Percentiles rank a stretch among this genome's conserved stretches.
Evolutionary conservation across 2,329 filamentous ascomycete species (phyloP).

Genomic region (Ceratocystis ficicola): DNA sequence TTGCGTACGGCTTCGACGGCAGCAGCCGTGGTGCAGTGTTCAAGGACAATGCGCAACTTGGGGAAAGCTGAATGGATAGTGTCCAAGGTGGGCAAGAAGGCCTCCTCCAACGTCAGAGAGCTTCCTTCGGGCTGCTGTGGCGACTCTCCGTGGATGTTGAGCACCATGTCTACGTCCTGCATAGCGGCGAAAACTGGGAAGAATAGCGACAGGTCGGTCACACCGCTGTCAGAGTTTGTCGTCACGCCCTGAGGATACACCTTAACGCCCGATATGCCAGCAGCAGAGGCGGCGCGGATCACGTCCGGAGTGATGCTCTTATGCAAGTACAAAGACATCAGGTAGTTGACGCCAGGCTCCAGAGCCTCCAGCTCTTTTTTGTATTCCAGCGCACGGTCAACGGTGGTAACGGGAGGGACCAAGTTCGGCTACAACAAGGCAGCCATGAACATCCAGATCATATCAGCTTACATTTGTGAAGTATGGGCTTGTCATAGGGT

Average conservation of each 20-base stretch:
- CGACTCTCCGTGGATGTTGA: constrained; percentile 91
- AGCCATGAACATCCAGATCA: background rate
- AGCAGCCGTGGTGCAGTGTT: constrained; percentile 79
- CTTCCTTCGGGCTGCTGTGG: constrained; percentile 37
- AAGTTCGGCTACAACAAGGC: constrained; percentile 16
- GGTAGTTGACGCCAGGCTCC: constrained; percentile 51
- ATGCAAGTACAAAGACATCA: constrained; percentile 63
- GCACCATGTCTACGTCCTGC: constrained; percentile 39
- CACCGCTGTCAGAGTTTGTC: constrained; percentile 56
- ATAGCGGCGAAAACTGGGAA: constrained; percentile 78
- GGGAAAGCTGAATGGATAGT: constrained; percentile 66
- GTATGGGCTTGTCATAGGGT: too few species aligned
- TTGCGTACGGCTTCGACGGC: constrained; percentile 65
- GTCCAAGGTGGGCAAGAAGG: constrained; percentile 68
- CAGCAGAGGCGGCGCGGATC: constrained; percentile 59
- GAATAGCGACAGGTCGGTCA: constrained; percentile 57
- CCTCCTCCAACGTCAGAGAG: constrained; percentile 33
- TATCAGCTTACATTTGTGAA: constrained; percentile 17
- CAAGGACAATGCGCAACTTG: constrained; percentile 54
- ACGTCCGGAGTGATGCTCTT: constrained; percentile 52
- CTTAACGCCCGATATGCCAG: constrained; percentile 62
- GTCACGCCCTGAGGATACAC: constrained; percentile 54
- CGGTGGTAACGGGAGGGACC: constrained; percentile 47
- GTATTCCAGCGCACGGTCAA: constrained; percentile 51
- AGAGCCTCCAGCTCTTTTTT: constrained; percentile 47